A percentile compares a stretch with the other conserved stretches of the same genome.
Evolutionary conservation across 108 stramenopile genomes (phyloP).

Genomic region (Cyclotella baltica): DNA sequence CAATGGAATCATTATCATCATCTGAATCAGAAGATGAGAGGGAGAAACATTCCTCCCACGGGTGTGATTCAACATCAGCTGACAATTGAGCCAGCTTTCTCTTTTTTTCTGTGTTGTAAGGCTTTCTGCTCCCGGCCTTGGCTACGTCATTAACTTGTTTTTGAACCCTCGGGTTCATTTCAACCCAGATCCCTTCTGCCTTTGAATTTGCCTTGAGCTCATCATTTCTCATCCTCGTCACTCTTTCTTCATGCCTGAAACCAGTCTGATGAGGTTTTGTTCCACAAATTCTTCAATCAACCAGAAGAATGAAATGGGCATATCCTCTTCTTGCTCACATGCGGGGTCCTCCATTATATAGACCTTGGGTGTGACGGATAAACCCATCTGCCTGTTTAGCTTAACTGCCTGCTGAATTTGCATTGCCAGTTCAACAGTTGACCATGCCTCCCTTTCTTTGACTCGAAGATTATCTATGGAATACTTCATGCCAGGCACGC

Average conservation of each 20-base stretch:
- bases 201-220: no score
- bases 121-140: no score
- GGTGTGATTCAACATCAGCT: no score
- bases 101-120: no score
- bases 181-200: no score
- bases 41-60: no score
- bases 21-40: no score
- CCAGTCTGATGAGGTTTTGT: slow-evolving; percentile 10
- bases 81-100: no score
- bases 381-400: not conserved
- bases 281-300: slow-evolving; percentile 3
- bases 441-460: no score
- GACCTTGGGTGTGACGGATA: not conserved
- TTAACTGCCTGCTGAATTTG: not conserved
- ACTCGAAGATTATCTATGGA: not conserved
- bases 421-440: not conserved
- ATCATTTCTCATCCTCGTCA: not conserved
- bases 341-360: not conserved
- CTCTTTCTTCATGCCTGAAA: not conserved
- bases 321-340: not conserved
- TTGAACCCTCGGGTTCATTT: no score
- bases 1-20: no score
- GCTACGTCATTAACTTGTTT: no score
- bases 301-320: not conserved
- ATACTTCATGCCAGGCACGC: not conserved